A percentile compares a stretch with the other conserved stretches of the same genome.
Evolutionary conservation across 768 basidiomycete species (phyloP).

Genomic region (Kwoniella botswanensis): DNA sequence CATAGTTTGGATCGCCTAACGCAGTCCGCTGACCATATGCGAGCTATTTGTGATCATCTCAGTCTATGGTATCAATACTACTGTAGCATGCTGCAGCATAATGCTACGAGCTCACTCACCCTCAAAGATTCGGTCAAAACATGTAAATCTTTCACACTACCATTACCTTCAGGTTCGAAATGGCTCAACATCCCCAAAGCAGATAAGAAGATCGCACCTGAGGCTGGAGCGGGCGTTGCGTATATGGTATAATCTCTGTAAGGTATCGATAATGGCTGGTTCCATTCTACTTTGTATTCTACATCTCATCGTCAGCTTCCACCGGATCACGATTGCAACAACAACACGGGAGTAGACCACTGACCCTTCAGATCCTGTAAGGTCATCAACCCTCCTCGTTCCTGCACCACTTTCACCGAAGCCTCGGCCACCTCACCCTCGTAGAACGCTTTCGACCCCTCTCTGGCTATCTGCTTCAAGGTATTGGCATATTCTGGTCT

Average conservation of each 20-base stretch:
- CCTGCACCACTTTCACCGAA: slow-evolving; percentile 70
- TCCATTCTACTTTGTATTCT: slow-evolving; percentile 71
- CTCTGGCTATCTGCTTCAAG: slow-evolving; percentile 70
- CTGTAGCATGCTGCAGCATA: no score
- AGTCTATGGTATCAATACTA: no score
- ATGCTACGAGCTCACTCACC: slow-evolving; percentile 30
- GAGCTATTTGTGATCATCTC: slow-evolving; percentile 23
- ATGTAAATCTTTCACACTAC: slow-evolving; percentile 71
- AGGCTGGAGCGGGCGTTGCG: slow-evolving; percentile 77
- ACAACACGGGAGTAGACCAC: slow-evolving; percentile 5
- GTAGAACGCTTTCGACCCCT: slow-evolving; percentile 83
- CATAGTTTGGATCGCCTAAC: slow-evolving; percentile 48
- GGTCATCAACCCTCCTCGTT: slow-evolving; percentile 79
- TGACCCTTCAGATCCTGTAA: slow-evolving; percentile 64
- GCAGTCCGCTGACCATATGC: slow-evolving; percentile 50
- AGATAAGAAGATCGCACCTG: slow-evolving; percentile 80
- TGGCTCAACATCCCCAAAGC: slow-evolving; percentile 84
- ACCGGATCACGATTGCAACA: not conserved
- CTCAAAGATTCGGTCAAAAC: slow-evolving; percentile 81
- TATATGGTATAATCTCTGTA: slow-evolving; percentile 79
- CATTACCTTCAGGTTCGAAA: slow-evolving; percentile 57
- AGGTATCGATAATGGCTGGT: slow-evolving; percentile 72
- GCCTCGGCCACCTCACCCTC: slow-evolving; percentile 78
- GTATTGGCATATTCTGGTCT: slow-evolving; percentile 69
- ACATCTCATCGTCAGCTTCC: slow-evolving; percentile 33